Base-by-base conservation (phyloP, 2,329 filamentous ascomycete species). In the Paraphaeosphaeria minitans region DNA sequence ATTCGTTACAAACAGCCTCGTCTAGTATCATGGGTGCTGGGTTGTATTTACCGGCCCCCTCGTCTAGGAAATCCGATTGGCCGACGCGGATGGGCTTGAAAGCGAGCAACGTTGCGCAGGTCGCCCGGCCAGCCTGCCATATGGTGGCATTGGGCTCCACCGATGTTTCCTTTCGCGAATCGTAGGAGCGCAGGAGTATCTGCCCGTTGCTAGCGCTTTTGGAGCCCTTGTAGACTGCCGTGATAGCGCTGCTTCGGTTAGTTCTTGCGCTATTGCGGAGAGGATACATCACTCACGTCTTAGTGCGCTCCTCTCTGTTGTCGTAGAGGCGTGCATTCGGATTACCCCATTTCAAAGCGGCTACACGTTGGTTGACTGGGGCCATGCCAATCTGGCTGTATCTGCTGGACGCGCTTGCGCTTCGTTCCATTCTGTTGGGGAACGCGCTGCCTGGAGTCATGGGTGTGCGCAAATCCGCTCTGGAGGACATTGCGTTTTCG, bases 61-160 rank as follows among this genome's bases (percentile, higher is more conserved):
- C 94, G 67, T 99, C 95, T 60, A 97, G 89, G 72, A 99, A 99
- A 10, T 93, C 84, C 0, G 93, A 94, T 75, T 98, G 94, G 3
- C 95, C 95, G 41, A 99, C 91, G 65, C 91, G 89, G 51, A 99
- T 93, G 0, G 94, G 93, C 75, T 99, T 99, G 80, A 99, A 99
- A 1, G 95, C 95, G 45, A 97, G 82, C 0, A 91, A 92, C 0
- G 94, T 95, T 0, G 95, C 92, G 54, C 86, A 92, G 0, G 95
- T 99, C n/a, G 95, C 95, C 60, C 95, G 87, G 12, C 95, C 95
- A 4, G 95, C 95, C 79, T 99, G 89, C 95, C 95, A 99, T 57
- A 99, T 95, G 47, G 89, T 96, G 78, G 93, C 97, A 72, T 97
- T 91, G 61, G 92, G 94, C 75, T 97, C 93, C 2, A 94, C 91